Conservation (phyloP, 2,329 filamentous ascomycete species). For the Shiraia sp. region DNA sequence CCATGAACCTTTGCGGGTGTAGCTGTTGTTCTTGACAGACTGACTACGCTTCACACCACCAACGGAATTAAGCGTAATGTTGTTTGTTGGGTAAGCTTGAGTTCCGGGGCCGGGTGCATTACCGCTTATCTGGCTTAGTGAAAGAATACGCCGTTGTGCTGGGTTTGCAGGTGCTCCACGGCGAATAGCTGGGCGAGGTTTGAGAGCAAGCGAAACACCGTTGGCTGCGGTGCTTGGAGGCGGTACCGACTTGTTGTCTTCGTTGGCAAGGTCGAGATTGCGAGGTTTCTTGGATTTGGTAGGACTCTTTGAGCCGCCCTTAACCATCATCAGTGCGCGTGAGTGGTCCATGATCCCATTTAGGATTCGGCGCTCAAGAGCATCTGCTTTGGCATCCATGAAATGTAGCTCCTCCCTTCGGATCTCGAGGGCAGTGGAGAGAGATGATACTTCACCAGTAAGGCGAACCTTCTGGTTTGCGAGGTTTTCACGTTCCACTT, state of each 20-base stretch:
- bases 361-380: conserved; percentile 86
- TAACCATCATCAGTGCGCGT: conserved; percentile 80
- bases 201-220: conserved; percentile 55
- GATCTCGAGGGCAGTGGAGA: conserved; percentile 87
- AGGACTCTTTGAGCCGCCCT: conserved; percentile 52
- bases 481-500: conserved; percentile 74
- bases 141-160: conserved; percentile 75
- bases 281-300: conserved; percentile 40
- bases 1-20: conserved; percentile 44
- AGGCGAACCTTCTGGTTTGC: conserved; percentile 77
- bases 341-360: conserved; percentile 97
- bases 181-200: conserved; percentile 47
- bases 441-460: conserved; percentile 81
- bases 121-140: conserved; percentile 84
- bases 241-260: conserved; percentile 40
- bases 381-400: conserved; percentile 88
- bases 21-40: conserved; percentile 43
- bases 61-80: conserved; percentile 36
- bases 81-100: conserved; percentile 43
- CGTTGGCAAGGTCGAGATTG: conserved; percentile 36
- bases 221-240: conserved; percentile 42
- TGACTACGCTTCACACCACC: conserved; percentile 58
- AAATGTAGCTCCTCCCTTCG: conserved; percentile 87
- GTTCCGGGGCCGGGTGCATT: conserved; percentile 60
- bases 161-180: conserved; percentile 44